Percentiles rank a stretch among this genome's conserved stretches.
phyloP scores from a whole-genome alignment of 1,139 yeast genomes.

The Suhomyces taliae region DNA sequence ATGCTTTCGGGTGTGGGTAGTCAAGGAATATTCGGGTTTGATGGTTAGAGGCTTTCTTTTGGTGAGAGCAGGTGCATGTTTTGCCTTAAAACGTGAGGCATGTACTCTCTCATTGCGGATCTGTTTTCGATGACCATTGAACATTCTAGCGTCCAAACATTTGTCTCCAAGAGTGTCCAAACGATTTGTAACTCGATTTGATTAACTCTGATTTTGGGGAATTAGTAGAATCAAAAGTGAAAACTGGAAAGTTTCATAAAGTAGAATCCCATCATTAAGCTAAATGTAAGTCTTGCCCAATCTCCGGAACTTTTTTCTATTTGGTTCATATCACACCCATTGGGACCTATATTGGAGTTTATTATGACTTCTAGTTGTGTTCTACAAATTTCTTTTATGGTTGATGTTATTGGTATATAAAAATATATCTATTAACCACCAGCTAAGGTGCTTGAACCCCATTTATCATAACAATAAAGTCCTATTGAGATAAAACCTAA shows the following conservation, averaged over 20 bases:
- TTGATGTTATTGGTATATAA: no score
- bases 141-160: constrained; percentile 53
- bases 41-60: constrained; percentile 16
- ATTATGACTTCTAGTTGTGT: background rate
- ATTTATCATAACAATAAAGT: constrained; percentile 40
- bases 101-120: constrained; percentile 10
- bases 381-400: no score
- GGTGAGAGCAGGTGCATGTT: constrained; percentile 6
- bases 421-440: background rate
- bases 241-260: no score
- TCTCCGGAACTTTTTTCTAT: no score
- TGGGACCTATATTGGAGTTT: background rate
- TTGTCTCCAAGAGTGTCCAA: background rate
- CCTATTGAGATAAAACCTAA: constrained; percentile 34
- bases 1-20: constrained; percentile 29
- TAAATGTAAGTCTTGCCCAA: no score
- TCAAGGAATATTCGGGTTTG: constrained; percentile 47
- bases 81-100: constrained; percentile 10
- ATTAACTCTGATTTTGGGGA: background rate
- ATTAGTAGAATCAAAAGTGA: background rate
- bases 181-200: no score
- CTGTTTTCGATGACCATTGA: constrained; percentile 27
- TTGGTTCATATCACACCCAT: no score
- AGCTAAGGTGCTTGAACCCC: constrained; percentile 35
- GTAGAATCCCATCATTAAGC: no score